Conservation (phyloP, 2,329 filamentous ascomycete genomes). For the Colletotrichum neosansevieriae region DNA sequence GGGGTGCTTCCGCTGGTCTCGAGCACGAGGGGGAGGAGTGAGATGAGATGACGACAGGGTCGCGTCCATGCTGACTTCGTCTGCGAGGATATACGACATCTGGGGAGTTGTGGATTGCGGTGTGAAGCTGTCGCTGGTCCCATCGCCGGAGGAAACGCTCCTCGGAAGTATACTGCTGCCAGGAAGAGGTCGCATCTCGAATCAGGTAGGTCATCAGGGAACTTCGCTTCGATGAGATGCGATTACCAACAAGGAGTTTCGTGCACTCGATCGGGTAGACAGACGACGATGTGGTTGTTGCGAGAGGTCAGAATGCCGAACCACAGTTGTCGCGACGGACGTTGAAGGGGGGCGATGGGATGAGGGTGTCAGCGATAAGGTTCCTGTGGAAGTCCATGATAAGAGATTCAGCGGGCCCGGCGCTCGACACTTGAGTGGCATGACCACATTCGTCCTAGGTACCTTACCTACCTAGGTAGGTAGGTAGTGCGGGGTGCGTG, state of each 20-base stretch:
- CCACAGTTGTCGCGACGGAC: too few relatives aligned
- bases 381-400: not conserved
- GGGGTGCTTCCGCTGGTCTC: conserved; percentile 51
- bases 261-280: not conserved
- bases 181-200: conserved; percentile 58
- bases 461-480: too few relatives aligned
- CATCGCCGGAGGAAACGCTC: conserved; percentile 27
- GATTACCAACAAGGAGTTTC: too few relatives aligned
- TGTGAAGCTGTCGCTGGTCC: conserved; percentile 24
- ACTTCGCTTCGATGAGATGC: not conserved
- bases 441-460: not conserved
- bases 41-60: conserved; percentile 47
- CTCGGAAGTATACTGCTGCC: conserved; percentile 56
- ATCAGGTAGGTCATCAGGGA: conserved; percentile 19
- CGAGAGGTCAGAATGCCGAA: not conserved
- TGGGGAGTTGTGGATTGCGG: conserved; percentile 51
- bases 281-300: not conserved
- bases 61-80: conserved; percentile 61
- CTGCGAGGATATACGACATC: conserved; percentile 65
- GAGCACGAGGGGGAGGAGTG: conserved; percentile 42
- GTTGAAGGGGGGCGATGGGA: too few relatives aligned
- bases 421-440: not conserved
- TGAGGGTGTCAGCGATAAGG: not conserved
- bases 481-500: too few relatives aligned
- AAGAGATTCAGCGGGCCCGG: not conserved